These are phyloP conservation scores for Trichoderma aggressivum DNA, from an alignment of 2,329 filamentous ascomycete genomes.

Conservation along the genomic window DNA sequence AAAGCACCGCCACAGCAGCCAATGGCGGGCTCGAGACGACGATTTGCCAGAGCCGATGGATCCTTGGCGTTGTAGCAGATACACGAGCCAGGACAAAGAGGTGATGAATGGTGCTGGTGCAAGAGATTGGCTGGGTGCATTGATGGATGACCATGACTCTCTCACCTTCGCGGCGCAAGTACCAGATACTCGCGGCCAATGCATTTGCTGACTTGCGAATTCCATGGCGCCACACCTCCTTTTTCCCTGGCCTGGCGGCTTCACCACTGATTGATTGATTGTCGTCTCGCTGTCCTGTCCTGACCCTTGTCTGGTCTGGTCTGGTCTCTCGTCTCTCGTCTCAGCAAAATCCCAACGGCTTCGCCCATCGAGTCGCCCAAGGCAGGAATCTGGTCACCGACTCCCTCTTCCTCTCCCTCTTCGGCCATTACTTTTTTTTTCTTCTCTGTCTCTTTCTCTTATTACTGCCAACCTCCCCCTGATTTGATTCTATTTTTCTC, in stretches of 20 bases:
- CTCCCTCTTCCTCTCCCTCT: not conserved
- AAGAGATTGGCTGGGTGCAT: not conserved
- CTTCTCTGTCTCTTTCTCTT: not conserved
- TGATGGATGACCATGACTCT: not conserved
- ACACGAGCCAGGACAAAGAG: not conserved
- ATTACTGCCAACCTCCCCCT: not conserved
- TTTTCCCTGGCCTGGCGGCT: not conserved
- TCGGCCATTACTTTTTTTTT: not conserved
- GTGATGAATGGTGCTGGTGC: not conserved
- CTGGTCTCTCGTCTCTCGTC: not conserved
- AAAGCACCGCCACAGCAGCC: conserved; percentile 18
- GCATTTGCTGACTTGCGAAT: not conserved
- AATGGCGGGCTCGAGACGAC: conserved; percentile 14
- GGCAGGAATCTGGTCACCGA: conserved; percentile 12
- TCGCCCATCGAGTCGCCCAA: conserved; percentile 6
- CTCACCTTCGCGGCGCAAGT: not conserved
- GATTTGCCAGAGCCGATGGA: not conserved
- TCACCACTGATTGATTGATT: not conserved
- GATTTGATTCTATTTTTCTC: not conserved
- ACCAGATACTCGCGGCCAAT: not conserved
- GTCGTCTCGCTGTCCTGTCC: not conserved
- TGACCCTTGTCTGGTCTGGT: not conserved
- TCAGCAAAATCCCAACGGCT: conserved; percentile 6
- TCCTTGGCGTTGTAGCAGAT: conserved; percentile 20
- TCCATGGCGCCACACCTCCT: conserved; percentile 17